Conservation (phyloP, 2,329 filamentous ascomycete species). For the Penicillium sp. region DNA sequence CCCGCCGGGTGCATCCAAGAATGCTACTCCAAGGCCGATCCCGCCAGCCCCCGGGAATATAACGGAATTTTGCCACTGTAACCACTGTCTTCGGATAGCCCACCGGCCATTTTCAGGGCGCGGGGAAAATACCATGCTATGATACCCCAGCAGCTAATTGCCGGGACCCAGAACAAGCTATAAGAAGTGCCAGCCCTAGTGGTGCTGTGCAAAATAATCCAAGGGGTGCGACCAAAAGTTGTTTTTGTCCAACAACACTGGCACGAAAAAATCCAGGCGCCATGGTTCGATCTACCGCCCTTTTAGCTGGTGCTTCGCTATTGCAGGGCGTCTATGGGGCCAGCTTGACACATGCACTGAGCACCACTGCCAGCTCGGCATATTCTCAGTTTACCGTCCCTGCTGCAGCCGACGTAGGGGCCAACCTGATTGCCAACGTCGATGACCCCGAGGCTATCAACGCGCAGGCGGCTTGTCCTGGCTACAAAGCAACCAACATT, state of each 20-base stretch:
- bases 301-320: conserved; percentile 27
- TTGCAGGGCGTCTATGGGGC: conserved; percentile 26
- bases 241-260: neutral
- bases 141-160: neutral
- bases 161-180: neutral
- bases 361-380: conserved; percentile 19
- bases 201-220: neutral
- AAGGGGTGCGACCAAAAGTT: neutral
- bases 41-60: neutral
- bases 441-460: conserved; percentile 63
- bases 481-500: conserved; percentile 57
- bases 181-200: neutral
- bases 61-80: neutral
- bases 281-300: neutral
- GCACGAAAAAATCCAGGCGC: neutral
- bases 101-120: neutral
- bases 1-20: neutral
- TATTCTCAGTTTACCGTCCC: conserved; percentile 49
- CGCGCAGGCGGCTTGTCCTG: conserved; percentile 63
- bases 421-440: conserved; percentile 60
- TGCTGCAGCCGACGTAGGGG: conserved; percentile 47
- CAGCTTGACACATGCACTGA: conserved; percentile 13
- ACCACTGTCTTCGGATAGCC: neutral
- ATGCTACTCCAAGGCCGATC: neutral
- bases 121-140: conserved; percentile 1